A percentile compares a stretch with the other conserved stretches of the same genome.
phyloP scores from a whole-genome alignment of 1,284 basidiomycete genomes.

The Acaromyces ingoldii region DNA sequence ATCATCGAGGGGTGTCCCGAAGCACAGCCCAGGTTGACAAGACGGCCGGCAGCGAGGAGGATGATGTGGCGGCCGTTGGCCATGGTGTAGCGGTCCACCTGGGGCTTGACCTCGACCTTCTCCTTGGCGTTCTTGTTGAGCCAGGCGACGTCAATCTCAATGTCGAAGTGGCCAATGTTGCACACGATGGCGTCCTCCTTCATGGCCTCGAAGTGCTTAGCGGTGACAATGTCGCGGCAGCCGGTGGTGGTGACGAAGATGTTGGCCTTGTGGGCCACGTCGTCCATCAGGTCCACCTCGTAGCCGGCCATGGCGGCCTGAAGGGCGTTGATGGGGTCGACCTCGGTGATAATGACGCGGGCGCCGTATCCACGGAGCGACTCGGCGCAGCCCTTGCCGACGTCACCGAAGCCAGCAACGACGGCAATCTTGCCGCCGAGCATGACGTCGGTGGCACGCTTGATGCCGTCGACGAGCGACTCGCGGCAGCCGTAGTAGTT shows the following conservation, averaged over 20 bases:
- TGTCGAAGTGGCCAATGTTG: slow-evolving; percentile 99
- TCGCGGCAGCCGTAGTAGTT: slow-evolving; percentile 73
- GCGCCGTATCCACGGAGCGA: slow-evolving; percentile 93
- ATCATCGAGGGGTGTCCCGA: slow-evolving; percentile 65
- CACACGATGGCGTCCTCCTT: slow-evolving; percentile 97
- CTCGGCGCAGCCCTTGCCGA: slow-evolving; percentile 98
- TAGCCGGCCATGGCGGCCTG: slow-evolving; percentile 99
- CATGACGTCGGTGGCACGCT: slow-evolving; percentile 99
- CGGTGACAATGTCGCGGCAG: slow-evolving; percentile 95
- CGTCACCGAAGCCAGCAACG: slow-evolving; percentile 97
- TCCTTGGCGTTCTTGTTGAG: slow-evolving; percentile 86
- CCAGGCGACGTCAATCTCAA: slow-evolving; percentile 99
- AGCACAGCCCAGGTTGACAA: slow-evolving; percentile 91
- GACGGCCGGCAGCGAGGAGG: slow-evolving; percentile 95
- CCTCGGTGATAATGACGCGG: slow-evolving; percentile 93
- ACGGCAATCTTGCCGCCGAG: slow-evolving; percentile 98
- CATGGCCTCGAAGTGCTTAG: slow-evolving; percentile 88
- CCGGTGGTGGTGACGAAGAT: slow-evolving; percentile 98
- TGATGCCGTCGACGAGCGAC: slow-evolving; percentile 99
- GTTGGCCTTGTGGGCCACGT: slow-evolving; percentile 80
- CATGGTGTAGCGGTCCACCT: slow-evolving; percentile 98
- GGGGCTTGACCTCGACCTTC: slow-evolving; percentile 91
- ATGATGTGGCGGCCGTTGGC: slow-evolving; percentile 67
- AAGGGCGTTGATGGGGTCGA: slow-evolving; percentile 99
- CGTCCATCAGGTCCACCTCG: slow-evolving; percentile 98